Evolutionary conservation across 768 basidiomycete genomes (phyloP).

Genomic region (Lactarius psammicola): DNA sequence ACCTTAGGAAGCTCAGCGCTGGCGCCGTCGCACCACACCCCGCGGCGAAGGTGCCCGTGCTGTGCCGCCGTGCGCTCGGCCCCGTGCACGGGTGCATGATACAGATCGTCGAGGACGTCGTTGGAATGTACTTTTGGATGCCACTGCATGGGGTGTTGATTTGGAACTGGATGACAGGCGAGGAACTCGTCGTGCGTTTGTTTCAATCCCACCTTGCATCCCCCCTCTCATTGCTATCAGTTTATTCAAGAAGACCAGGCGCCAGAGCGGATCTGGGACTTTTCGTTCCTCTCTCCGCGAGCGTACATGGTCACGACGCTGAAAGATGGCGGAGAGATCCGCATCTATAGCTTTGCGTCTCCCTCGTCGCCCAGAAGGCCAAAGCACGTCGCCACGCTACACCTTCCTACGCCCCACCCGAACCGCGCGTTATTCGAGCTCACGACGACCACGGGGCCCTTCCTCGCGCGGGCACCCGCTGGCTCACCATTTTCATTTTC

Average conservation of each 20-base stretch:
- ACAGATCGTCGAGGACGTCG: slow-evolving; percentile 53
- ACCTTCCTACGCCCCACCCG: slow-evolving; percentile 29
- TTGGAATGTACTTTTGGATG: slow-evolving; percentile 47
- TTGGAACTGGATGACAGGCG: slow-evolving; percentile 55
- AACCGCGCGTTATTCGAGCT: slow-evolving; percentile 27
- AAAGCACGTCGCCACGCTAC: slow-evolving; percentile 32
- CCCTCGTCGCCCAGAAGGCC: slow-evolving; percentile 13
- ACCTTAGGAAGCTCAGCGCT: slow-evolving; percentile 43
- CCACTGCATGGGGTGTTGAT: slow-evolving; percentile 40
- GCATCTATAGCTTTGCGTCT: slow-evolving; percentile 42
- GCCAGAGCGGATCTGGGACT: slow-evolving; percentile 38
- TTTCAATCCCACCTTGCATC: background rate
- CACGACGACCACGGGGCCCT: slow-evolving; percentile 34
- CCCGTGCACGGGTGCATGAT: slow-evolving; percentile 39
- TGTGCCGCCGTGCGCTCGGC: slow-evolving; percentile 33
- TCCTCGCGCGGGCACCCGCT: slow-evolving; percentile 24
- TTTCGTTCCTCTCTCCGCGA: slow-evolving; percentile 46
- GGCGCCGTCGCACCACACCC: slow-evolving; percentile 44
- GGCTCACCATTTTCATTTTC: slow-evolving; percentile 30
- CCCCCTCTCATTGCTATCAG: slow-evolving; percentile 30
- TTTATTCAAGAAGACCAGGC: slow-evolving; percentile 35
- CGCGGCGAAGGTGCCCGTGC: slow-evolving; percentile 35
- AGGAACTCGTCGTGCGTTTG: slow-evolving; percentile 42
- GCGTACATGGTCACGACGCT: slow-evolving; percentile 45
- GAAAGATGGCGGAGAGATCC: slow-evolving; percentile 39